These are phyloP conservation scores for Ascodesmis nigricans DNA, from an alignment of 495 filamentous ascomycete species.

Conservation along the genomic window DNA sequence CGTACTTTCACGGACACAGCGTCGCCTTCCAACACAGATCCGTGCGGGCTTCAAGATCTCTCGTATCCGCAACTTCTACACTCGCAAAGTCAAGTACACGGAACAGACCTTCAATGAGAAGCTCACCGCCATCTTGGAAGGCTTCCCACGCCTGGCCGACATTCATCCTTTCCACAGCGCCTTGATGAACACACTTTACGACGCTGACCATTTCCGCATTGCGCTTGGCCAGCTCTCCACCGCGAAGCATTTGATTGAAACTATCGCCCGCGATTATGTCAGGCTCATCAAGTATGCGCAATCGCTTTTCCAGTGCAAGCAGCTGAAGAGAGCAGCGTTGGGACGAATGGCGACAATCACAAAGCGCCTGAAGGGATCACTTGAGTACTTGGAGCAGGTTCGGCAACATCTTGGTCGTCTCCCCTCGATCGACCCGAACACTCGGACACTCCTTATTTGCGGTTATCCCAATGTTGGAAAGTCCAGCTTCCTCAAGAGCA, in stretches of 20 bases:
- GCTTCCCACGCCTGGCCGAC: constrained; percentile 81
- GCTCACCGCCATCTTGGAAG: constrained; percentile 66
- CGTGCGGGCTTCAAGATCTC: constrained; percentile 89
- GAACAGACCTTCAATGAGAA: constrained; percentile 93
- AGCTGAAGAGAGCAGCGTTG: constrained; percentile 69
- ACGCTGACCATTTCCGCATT: constrained; percentile 95
- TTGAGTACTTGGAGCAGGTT: constrained; percentile 92
- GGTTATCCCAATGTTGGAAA: constrained; percentile 98
- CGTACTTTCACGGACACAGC: constrained; percentile 81
- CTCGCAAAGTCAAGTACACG: constrained; percentile 97
- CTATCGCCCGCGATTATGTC: constrained; percentile 82
- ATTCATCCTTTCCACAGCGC: constrained; percentile 95
- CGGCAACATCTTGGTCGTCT: constrained; percentile 93
- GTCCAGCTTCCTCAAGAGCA: constrained; percentile 74
- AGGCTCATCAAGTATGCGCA: constrained; percentile 89
- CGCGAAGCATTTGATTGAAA: constrained; percentile 89
- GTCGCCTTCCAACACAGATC: constrained; percentile 87
- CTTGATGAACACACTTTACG: constrained; percentile 66
- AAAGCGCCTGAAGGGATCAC: constrained; percentile 75
- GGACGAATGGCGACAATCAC: constrained; percentile 95
- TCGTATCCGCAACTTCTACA: constrained; percentile 89
- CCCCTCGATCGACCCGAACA: constrained; percentile 93
- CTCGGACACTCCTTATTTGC: constrained; percentile 79
- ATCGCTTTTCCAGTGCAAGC: constrained; percentile 86
- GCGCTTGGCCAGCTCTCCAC: constrained; percentile 89